These are phyloP conservation scores for Apiotrichum veenhuisii DNA, from an alignment of 1,284 basidiomycete species.

Conservation along the genomic window DNA sequence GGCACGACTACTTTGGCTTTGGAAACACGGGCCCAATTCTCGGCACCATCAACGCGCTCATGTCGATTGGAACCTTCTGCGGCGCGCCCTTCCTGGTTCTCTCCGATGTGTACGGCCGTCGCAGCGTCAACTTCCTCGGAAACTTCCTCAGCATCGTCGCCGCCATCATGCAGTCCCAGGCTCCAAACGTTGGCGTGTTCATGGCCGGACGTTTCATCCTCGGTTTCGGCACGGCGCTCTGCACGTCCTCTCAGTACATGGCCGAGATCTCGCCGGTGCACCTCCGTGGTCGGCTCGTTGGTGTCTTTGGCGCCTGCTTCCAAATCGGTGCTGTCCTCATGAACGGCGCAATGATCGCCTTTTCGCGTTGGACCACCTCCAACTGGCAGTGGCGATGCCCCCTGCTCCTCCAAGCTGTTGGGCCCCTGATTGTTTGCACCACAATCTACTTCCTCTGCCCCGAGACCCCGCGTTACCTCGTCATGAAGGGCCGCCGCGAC, in stretches of 20 bases:
- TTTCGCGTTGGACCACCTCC: slow-evolving; percentile 53
- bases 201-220: slow-evolving; percentile 53
- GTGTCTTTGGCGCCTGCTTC: slow-evolving; percentile 44
- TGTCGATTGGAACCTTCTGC: background rate
- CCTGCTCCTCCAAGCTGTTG: slow-evolving; percentile 8
- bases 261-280: slow-evolving; percentile 49
- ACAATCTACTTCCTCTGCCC: slow-evolving; percentile 11
- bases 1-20: background rate
- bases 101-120: slow-evolving; percentile 13
- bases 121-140: background rate
- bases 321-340: slow-evolving; percentile 52
- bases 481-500: slow-evolving; percentile 8
- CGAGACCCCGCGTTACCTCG: slow-evolving; percentile 10
- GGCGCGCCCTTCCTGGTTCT: slow-evolving; percentile 29
- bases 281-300: slow-evolving; percentile 56
- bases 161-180: slow-evolving; percentile 20
- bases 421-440: slow-evolving; percentile 2
- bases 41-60: slow-evolving; percentile 1
- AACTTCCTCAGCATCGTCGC: slow-evolving; percentile 1
- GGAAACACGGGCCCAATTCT: background rate
- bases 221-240: slow-evolving; percentile 48
- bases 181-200: slow-evolving; percentile 54
- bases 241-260: slow-evolving; percentile 1
- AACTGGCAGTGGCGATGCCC: slow-evolving; percentile 19
- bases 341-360: slow-evolving; percentile 58